Percentiles rank a stretch among this genome's conserved stretches.
Evolutionary conservation across 305 asterid species (phyloP).

Genomic region (Fraxinus xanthoxyloides): DNA sequence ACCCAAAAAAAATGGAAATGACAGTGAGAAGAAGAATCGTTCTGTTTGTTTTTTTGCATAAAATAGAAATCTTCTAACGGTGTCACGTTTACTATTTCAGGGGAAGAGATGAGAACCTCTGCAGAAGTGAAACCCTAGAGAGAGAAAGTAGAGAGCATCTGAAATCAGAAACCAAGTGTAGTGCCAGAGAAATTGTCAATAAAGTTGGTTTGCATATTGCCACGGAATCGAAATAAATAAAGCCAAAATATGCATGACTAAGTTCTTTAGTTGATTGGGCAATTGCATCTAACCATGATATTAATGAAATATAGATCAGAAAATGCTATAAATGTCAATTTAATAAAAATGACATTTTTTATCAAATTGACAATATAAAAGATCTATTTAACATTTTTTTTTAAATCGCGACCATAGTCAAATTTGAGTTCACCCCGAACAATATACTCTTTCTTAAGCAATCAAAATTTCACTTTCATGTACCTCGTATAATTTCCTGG

Average conservation of each 20-base stretch:
- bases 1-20: conserved; percentile 21
- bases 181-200: background rate
- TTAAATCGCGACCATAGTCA: background rate
- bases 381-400: background rate
- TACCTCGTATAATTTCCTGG: background rate
- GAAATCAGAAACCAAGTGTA: background rate
- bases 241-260: background rate
- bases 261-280: too few species aligned
- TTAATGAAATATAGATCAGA: too few species aligned
- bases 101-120: conserved; percentile 35
- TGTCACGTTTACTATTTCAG: conserved; percentile 26
- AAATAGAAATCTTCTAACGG: conserved; percentile 22
- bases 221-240: background rate
- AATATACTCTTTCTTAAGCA: background rate
- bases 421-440: background rate
- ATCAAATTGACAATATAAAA: background rate
- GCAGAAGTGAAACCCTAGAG: conserved; percentile 39
- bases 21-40: conserved; percentile 6
- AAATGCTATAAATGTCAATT: background rate
- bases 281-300: background rate
- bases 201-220: background rate
- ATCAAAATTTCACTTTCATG: background rate
- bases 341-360: background rate
- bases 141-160: conserved; percentile 13
- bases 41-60: background rate